phyloP scores from a whole-genome alignment of 768 basidiomycete species.

The Termitomyces heimii region DNA sequence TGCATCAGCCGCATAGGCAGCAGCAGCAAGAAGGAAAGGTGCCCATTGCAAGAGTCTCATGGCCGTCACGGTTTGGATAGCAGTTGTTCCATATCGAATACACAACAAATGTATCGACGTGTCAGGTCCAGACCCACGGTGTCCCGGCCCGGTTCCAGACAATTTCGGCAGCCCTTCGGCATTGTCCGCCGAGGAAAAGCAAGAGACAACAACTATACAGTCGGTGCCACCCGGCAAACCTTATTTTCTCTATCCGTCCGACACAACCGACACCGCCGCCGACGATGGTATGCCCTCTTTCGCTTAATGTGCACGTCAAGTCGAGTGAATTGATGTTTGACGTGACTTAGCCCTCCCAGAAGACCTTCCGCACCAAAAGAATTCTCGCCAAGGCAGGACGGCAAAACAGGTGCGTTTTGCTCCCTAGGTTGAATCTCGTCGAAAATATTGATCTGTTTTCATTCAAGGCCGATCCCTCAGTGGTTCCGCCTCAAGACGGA shows the following conservation, averaged over 20 bases:
- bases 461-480: conserved; percentile 86
- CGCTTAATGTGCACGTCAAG: not conserved
- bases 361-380: conserved; percentile 95
- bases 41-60: conserved; percentile 52
- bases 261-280: conserved; percentile 30
- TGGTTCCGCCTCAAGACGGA: conserved; percentile 99
- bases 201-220: conserved; percentile 30
- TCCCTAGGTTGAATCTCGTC: not conserved
- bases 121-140: conserved; percentile 5
- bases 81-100: not conserved
- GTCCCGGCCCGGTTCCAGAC: not conserved
- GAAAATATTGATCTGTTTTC: not conserved
- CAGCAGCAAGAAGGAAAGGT: conserved; percentile 41
- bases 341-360: conserved; percentile 88
- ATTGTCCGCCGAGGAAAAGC: conserved; percentile 1
- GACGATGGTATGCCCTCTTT: conserved; percentile 40
- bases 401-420: conserved; percentile 79
- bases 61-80: conserved; percentile 9
- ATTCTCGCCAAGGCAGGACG: conserved; percentile 93
- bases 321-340: conserved; percentile 6
- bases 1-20: conserved; percentile 32
- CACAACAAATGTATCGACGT: conserved; percentile 3
- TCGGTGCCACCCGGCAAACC: conserved; percentile 22
- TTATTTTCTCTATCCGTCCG: conserved; percentile 23
- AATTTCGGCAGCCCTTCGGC: conserved; percentile 5